Percentiles rank a stretch among this genome's conserved stretches.
phyloP scores from a whole-genome alignment of 805 yeast species.

The Kazachstania viticola region DNA sequence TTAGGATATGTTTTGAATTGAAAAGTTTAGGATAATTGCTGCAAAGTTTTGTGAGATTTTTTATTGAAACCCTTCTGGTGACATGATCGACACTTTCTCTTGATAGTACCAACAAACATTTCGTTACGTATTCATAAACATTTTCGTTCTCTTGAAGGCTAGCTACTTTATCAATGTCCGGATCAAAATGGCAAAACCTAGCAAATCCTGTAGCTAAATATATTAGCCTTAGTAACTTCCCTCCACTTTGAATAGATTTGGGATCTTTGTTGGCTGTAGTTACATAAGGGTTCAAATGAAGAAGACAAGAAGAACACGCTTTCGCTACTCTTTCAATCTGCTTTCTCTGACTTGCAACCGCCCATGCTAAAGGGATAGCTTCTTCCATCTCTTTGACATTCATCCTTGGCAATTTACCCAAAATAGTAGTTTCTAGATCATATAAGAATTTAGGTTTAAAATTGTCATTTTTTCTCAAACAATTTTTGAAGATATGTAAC shows the following conservation, averaged over 20 bases:
- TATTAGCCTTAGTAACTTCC: constrained; percentile 43
- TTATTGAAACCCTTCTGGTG: constrained; percentile 41
- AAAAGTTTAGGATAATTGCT: constrained; percentile 56
- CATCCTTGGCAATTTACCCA: constrained; percentile 48
- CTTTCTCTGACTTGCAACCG: constrained; percentile 34
- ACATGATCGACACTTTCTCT: constrained; percentile 23
- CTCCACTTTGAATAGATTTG: constrained; percentile 22
- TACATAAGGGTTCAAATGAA: constrained; percentile 37
- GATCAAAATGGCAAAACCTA: constrained; percentile 45
- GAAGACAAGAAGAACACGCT: constrained; percentile 54
- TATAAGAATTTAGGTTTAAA: constrained; percentile 41
- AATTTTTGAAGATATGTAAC: constrained; percentile 41
- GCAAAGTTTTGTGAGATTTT: constrained; percentile 48
- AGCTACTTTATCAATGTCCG: constrained; percentile 29
- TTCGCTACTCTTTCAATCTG: constrained; percentile 41
- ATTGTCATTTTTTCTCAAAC: constrained; percentile 33
- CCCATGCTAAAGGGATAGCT: constrained; percentile 64
- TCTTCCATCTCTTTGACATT: constrained; percentile 50
- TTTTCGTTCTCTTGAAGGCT: constrained; percentile 36
- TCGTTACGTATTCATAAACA: constrained; percentile 45
- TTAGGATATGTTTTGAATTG: constrained; percentile 41
- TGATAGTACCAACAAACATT: constrained; percentile 46
- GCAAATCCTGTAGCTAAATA: constrained; percentile 64
- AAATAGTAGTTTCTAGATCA: constrained; percentile 40
- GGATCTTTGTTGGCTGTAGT: constrained; percentile 19